These are phyloP conservation scores for Spatholobus suberectus DNA, from an alignment of 306 rosid genomes.

Conservation along the genomic window DNA sequence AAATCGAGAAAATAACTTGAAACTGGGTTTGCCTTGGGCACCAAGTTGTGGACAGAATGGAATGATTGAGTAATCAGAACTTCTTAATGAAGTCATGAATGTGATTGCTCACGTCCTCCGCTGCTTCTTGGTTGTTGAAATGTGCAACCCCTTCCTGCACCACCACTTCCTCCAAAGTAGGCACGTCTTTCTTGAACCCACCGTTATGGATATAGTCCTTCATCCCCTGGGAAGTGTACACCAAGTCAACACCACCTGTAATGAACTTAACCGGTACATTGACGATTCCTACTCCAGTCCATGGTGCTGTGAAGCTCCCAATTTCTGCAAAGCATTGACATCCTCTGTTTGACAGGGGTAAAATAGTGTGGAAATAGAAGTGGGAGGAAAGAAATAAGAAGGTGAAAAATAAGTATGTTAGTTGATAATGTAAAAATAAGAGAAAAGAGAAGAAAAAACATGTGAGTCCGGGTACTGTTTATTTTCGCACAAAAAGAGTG, in stretches of 20 bases:
- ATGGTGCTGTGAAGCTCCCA: slow-evolving; percentile 54
- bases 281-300: slow-evolving; percentile 39
- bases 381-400: too few species aligned
- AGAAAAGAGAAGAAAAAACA: too few species aligned
- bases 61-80: background rate
- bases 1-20: too few species aligned
- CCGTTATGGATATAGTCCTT: slow-evolving; percentile 43
- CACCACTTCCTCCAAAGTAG: slow-evolving; percentile 47
- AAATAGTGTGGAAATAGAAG: too few species aligned
- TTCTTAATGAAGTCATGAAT: slow-evolving; percentile 37
- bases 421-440: too few species aligned
- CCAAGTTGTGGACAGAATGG: background rate
- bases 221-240: slow-evolving; percentile 35
- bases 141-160: slow-evolving; percentile 51
- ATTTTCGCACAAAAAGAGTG: too few species aligned
- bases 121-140: slow-evolving; percentile 55
- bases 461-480: too few species aligned
- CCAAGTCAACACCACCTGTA: slow-evolving; percentile 32
- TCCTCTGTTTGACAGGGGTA: too few species aligned
- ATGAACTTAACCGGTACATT: slow-evolving; percentile 47
- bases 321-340: slow-evolving; percentile 29
- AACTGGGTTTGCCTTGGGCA: too few species aligned
- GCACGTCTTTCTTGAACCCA: slow-evolving; percentile 48
- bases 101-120: slow-evolving; percentile 41
- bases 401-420: too few species aligned